Base-by-base conservation (phyloP, 2,329 filamentous ascomycete genomes). In the Pyrenophora graminea region DNA sequence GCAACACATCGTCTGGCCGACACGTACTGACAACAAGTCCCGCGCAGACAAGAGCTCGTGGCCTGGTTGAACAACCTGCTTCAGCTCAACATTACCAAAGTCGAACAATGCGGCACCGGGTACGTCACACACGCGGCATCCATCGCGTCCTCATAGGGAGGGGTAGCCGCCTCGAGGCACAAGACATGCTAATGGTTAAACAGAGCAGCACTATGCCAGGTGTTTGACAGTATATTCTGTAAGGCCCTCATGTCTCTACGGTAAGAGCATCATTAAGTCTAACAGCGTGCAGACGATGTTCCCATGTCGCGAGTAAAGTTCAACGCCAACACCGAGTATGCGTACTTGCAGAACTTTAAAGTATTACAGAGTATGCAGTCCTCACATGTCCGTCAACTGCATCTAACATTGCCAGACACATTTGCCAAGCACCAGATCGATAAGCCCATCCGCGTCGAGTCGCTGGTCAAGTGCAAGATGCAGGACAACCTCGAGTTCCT, bases 401-500 rank as follows among this genome's bases (percentile, higher is more conserved):
- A 39, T 38, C 53, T 57, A 27, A 61, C 51, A 39, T 2, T 6
- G n/a, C 19, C 67, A 91, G 93, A 91, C 74, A 82, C 84, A 60
- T 97, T 97, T 72, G 82, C 86, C 56, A 89, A 89, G 75, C 92
- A 97, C 77, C 81, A 86, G 59, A 83, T 99, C 79, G 92, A 97
- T 67, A 91, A 91, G 73, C 88, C 89, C 23, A 87, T 99, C 65
- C 91, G 91, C 53, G 91, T 97, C 72, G 86, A 96, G 75, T 81
- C 83, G 51, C 86, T 99, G 53, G 85, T 94, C 67, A 99, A 97
- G 77, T 99, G 94, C 82, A 97, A 96, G 82, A 99, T 99, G 93
- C 94, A 99, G 82, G 94, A 99, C 77, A 99, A 99, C 80, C 89
- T 99, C 66, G 94, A 97, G 73, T 99, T 99, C 75, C 82, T 99